Conservation (phyloP, 345 rosid species). For the Syzygium grande region DNA sequence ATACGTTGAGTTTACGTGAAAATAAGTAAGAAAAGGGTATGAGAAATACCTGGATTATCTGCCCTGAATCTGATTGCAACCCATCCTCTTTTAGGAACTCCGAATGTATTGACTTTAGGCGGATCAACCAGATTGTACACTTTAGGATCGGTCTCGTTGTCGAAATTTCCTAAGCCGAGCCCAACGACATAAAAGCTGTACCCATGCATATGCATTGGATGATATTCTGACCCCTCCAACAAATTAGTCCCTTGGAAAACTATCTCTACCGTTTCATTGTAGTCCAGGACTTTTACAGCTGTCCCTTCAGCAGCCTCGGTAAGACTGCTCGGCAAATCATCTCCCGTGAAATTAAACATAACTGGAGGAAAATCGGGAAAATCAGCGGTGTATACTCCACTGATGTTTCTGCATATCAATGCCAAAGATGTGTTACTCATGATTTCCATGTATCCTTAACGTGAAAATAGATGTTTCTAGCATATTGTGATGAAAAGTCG, state of each 20-base stretch:
- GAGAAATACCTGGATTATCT: conserved; percentile 7
- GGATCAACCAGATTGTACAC: conserved; percentile 11
- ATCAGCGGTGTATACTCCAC: not conserved
- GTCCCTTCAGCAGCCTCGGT: not conserved
- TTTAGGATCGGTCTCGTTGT: conserved; percentile 5
- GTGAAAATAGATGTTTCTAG: not conserved
- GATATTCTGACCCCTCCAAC: not conserved
- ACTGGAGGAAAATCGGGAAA: not conserved
- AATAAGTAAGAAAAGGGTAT: not conserved
- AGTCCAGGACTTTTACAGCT: conserved; percentile 7
- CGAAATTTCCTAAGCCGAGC: conserved; percentile 3
- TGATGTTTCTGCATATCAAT: not conserved
- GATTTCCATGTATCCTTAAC: not conserved
- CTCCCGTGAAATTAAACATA: not conserved
- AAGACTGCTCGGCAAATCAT: not conserved
- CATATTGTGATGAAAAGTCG: not conserved
- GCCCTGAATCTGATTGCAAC: conserved; percentile 9
- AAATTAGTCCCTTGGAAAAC: conserved; percentile 14
- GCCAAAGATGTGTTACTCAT: not conserved
- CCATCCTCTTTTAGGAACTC: conserved; percentile 9
- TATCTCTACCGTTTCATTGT: conserved; percentile 4
- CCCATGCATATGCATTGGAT: conserved; percentile 17
- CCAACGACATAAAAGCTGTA: conserved; percentile 13
- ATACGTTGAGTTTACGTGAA: not conserved
- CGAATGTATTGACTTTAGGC: conserved; percentile 5